Evolutionary conservation across 2,329 filamentous ascomycete genomes (phyloP).

Genomic region (Fusarium napiforme): DNA sequence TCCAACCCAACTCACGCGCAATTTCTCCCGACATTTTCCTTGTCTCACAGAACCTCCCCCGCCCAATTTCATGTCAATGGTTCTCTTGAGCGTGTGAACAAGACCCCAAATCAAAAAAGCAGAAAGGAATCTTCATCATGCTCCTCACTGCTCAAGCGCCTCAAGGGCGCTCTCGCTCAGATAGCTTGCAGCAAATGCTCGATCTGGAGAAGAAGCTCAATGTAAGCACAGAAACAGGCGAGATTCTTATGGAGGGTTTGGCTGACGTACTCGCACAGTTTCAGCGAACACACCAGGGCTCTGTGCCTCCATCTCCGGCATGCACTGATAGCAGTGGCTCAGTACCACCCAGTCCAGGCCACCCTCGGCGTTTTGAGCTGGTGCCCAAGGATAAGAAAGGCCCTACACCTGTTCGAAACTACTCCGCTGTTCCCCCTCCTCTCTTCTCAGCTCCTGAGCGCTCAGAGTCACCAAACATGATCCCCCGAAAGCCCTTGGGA

Average conservation of each 20-base stretch:
- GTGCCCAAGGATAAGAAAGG: slow-evolving; percentile 41
- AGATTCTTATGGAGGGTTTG: neutral
- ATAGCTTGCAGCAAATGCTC: slow-evolving; percentile 68
- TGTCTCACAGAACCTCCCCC: slow-evolving; percentile 14
- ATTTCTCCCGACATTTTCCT: slow-evolving; percentile 14
- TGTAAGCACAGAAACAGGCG: slow-evolving; percentile 54
- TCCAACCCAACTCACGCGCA: slow-evolving; percentile 19
- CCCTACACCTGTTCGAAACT: slow-evolving; percentile 42
- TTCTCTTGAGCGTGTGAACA: slow-evolving; percentile 13
- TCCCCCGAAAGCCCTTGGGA: slow-evolving; percentile 34
- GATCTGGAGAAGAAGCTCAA: slow-evolving; percentile 68
- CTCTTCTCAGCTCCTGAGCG: slow-evolving; percentile 29
- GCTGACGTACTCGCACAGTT: slow-evolving; percentile 24
- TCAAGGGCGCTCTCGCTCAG: slow-evolving; percentile 47
- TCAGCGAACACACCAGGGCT: slow-evolving; percentile 31
- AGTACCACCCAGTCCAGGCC: slow-evolving; percentile 34
- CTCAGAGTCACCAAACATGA: slow-evolving; percentile 24
- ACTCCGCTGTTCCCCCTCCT: slow-evolving; percentile 35
- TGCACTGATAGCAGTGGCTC: slow-evolving; percentile 23
- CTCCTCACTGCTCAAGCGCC: slow-evolving; percentile 21
- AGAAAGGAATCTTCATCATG: slow-evolving; percentile 21
- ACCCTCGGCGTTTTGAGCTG: slow-evolving; percentile 41
- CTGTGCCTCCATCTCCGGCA: slow-evolving; percentile 31
- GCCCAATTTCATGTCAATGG: slow-evolving; percentile 19
- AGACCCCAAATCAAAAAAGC: neutral